Evolutionary conservation across 2,329 filamentous ascomycete species (phyloP).

Genomic region (Trichoderma simmonsii): DNA sequence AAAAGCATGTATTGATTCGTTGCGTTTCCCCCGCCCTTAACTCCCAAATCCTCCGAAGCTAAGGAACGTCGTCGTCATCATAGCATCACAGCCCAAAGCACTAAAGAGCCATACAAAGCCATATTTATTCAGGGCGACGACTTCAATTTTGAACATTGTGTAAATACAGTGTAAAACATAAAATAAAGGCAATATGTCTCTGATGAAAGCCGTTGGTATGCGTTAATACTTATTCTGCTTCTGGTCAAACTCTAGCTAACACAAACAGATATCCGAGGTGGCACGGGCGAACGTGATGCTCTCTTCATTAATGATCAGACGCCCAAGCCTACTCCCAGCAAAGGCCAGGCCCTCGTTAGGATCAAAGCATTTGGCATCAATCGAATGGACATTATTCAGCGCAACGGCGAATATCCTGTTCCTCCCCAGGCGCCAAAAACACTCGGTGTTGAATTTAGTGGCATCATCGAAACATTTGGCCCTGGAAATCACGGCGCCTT

Average conservation of each 20-base stretch:
- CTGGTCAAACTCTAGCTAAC: neutral
- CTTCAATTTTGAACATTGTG: neutral
- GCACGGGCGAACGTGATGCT: neutral
- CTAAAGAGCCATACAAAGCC: neutral
- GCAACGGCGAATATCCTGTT: neutral
- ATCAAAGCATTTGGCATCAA: neutral
- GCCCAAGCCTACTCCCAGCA: neutral
- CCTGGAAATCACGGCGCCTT: neutral
- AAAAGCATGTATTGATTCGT: neutral
- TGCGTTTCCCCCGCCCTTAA: neutral
- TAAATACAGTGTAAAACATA: neutral
- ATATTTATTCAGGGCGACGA: neutral
- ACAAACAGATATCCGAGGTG: neutral
- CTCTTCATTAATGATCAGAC: neutral
- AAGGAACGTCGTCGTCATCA: neutral
- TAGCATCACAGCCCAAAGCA: neutral
- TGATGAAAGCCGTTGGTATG: neutral
- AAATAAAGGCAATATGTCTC: neutral
- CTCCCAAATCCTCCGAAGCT: neutral
- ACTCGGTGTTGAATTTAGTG: neutral
- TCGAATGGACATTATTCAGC: neutral
- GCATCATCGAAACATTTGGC: neutral
- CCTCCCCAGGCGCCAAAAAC: neutral
- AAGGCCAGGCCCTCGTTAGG: neutral
- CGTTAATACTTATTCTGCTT: neutral